A percentile compares a stretch with the other conserved stretches of the same genome.
Conservation (phyloP, 2,329 filamentous ascomycete genomes). For the Penicillium janthinellum region DNA sequence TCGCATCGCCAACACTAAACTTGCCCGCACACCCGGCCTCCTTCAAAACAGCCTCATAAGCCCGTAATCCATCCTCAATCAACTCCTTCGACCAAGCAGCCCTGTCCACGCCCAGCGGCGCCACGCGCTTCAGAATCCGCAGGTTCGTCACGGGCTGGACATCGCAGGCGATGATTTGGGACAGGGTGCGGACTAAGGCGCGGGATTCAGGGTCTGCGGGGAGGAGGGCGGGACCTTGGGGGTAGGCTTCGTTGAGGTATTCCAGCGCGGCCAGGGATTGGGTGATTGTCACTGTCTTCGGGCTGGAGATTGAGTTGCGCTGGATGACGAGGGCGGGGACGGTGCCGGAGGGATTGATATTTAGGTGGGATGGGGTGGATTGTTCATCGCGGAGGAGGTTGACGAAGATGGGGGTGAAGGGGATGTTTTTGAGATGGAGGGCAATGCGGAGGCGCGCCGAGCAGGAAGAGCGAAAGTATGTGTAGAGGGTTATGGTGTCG, state of each 20-base stretch:
- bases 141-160: slow-evolving; percentile 64
- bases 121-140: slow-evolving; percentile 54
- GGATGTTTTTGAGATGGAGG: slow-evolving; percentile 57
- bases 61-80: slow-evolving; percentile 56
- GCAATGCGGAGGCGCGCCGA: slow-evolving; percentile 64
- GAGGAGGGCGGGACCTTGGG: slow-evolving; percentile 49
- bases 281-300: slow-evolving; percentile 45
- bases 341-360: slow-evolving; percentile 56
- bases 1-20: slow-evolving; percentile 58
- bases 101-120: slow-evolving; percentile 46
- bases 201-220: slow-evolving; percentile 50
- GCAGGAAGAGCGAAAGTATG: slow-evolving; percentile 65
- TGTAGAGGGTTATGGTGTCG: slow-evolving; percentile 51
- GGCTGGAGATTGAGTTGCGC: slow-evolving; percentile 14
- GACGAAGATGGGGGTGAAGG: slow-evolving; percentile 51
- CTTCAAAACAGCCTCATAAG: slow-evolving; percentile 54
- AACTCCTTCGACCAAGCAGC: slow-evolving; percentile 56
- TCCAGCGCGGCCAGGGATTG: slow-evolving; percentile 64
- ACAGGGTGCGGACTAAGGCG: slow-evolving; percentile 57
- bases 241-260: slow-evolving; percentile 61
- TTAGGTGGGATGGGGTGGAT: slow-evolving; percentile 46
- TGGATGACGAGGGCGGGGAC: slow-evolving; percentile 57
- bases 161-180: slow-evolving; percentile 58
- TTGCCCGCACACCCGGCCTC: slow-evolving; percentile 42
- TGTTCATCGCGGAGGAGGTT: slow-evolving; percentile 61